Conservation (phyloP, 306 rosid genomes). For the Corylus americana region DNA sequence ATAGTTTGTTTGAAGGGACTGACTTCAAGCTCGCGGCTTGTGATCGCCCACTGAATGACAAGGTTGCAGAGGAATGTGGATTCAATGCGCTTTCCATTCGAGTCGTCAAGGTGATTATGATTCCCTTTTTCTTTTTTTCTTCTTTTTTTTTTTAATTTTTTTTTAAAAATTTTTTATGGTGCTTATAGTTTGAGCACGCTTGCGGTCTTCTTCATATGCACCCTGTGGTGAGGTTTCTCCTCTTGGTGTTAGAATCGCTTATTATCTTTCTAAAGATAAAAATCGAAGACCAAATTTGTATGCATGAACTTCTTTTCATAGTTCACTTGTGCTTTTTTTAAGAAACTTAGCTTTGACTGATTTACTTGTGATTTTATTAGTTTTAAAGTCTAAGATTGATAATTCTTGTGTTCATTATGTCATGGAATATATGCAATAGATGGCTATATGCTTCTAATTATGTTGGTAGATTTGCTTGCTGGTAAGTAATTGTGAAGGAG, state of each 20-base stretch:
- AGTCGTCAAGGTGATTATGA: slow-evolving; percentile 56
- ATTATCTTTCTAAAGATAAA: neutral
- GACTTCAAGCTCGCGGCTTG: slow-evolving; percentile 89
- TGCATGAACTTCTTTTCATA: neutral
- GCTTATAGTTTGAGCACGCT: neutral
- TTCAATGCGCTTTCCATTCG: slow-evolving; percentile 87
- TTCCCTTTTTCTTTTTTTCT: neutral
- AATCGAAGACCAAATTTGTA: neutral
- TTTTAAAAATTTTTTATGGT: neutral
- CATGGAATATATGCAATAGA: neutral
- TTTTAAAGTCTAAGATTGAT: neutral
- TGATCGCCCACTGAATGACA: slow-evolving; percentile 55
- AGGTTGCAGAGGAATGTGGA: slow-evolving; percentile 73
- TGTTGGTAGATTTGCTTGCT: neutral
- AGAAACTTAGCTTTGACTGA: neutral
- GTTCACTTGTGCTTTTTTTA: neutral
- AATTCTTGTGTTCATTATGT: neutral
- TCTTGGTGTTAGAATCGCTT: neutral
- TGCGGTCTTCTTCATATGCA: neutral
- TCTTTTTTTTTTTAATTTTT: too few species aligned
- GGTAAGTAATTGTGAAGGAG: neutral
- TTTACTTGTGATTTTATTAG: neutral
- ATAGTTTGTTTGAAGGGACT: slow-evolving; percentile 58
- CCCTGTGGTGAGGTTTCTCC: neutral
- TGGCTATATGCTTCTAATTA: neutral